Evolutionary conservation across 2,329 filamentous ascomycete species (phyloP), one percentile per base, ranked within the genome.

Genomic region (Aspergillus texensis): DNA sequence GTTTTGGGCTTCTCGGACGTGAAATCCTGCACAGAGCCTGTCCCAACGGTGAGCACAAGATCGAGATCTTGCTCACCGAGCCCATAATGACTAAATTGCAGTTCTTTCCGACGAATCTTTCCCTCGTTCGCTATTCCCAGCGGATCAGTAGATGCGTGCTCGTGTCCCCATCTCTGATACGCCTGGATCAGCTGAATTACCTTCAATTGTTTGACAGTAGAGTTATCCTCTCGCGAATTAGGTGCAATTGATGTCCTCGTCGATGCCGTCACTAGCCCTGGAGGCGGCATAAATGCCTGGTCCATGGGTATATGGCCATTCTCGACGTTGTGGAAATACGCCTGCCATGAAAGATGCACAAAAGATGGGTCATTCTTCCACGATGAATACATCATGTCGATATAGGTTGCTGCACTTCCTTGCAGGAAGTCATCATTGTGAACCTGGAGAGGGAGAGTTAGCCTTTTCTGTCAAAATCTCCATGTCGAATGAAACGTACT

Each of bases 311-410:
- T 97, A 75, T 95, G 92, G 79, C 95, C 95, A 70, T 88, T 91
- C 85, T 99, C 95, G 91, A 99, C 97, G 83, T 99, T 99, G 83
- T 90, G 92, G 87, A 99, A 99, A 87, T 99, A 99, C 77, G 95
- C 90, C 83, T 97, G 94, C 95, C 95, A 99, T 78, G 95, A 98
- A 72, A 96, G 86, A 81, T 99, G 95, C 63, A 99, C 95, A 76
- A 92, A 97, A 74, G 89, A 86, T 57, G 95, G 94, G 73, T 98
- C 93, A 68, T 91, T 85, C 82, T 94, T 97, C 95, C 95, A 99
- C 78, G 94, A 89, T 84, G 97, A 85, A 82, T 99, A 99, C 95
- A 99, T 98, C 85, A 97, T 95, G 80, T 99, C 95, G 78, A 99
- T 93, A 83, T 99, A 99, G 84, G 96, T 97, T 81, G 95, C 95